Evolutionary conservation across 2,329 filamentous ascomycete species (phyloP), one percentile per base, ranked within the genome.

Genomic region (Cladosporium sp.): DNA sequence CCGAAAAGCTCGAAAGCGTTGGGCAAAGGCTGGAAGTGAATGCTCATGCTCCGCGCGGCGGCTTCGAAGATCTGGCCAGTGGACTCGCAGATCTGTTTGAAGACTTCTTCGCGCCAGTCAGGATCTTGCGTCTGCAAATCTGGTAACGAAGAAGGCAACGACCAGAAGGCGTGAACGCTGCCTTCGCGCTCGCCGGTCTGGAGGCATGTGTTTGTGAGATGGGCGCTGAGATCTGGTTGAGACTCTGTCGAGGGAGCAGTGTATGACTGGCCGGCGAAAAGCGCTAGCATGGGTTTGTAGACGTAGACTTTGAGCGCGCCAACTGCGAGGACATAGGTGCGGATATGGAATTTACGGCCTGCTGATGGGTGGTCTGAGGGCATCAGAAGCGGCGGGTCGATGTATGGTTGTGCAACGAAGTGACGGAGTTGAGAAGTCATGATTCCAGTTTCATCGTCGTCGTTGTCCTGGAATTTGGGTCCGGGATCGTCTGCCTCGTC

Each of bases 331-430:
- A 96, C 90, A 74, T 99, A 99, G 1, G 89, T 90, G 45, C 94
- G 83, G 69, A 99, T 90, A 76, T 99, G 94, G 76, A 97, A 99
- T 75, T 99, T 99, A 63, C 89, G 84, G 61, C 81, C 79, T 30
- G 82, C 82, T 37, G 64, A 65, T 15, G 77, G 28, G 79, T 81
- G 2, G 78, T 80, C 15, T 12, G 54, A 42, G 1, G 69, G 64
- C 20, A 93, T 77, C 12, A 97, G 82, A 3, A 97, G 83, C 0
- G 93, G 92, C 1, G 88, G 90, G 72, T 96, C 84, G 67, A 99
- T 93, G 74, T 99, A 99, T 0, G 91, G 90, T 74, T 99, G 94
- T 5, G 89, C 92, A 68, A 97, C 86, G 76, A 99, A 99, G 77
- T 99, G 93, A 60, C 94, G 88, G 51, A 99, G 86, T 70, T 97